Percentiles rank a stretch among this genome's conserved stretches.
Conservation (phyloP, 805 yeast genomes). For the Schwanniomyces vanrijiae region DNA sequence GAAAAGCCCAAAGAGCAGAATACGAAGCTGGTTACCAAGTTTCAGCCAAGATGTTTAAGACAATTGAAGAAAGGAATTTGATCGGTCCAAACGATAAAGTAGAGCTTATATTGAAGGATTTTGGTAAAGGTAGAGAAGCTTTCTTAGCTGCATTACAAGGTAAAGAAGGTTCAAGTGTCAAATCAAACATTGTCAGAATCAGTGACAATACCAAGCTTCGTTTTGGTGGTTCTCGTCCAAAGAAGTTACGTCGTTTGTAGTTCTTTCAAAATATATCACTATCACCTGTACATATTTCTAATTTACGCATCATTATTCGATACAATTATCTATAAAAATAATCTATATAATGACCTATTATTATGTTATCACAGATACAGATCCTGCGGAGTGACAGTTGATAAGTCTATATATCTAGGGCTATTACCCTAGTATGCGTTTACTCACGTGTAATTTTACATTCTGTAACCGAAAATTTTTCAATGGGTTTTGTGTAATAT, state of each 20-base stretch:
- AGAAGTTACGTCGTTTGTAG: slow-evolving; percentile 73
- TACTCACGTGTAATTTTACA: not conserved
- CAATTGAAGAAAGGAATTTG: slow-evolving; percentile 62
- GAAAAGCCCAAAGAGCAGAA: slow-evolving; percentile 86
- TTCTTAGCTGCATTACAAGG: slow-evolving; percentile 83
- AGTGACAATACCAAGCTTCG: slow-evolving; percentile 80
- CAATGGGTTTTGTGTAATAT: slow-evolving; percentile 4
- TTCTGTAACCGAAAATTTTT: slow-evolving; percentile 1
- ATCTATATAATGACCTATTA: too few species aligned
- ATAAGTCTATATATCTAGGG: not conserved
- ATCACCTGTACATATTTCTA: slow-evolving; percentile 1
- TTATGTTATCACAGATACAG: not conserved
- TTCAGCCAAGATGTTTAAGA: slow-evolving; percentile 66
- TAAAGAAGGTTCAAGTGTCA: slow-evolving; percentile 75
- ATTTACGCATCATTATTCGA: not conserved
- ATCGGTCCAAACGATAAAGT: slow-evolving; percentile 55
- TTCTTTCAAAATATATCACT: not conserved
- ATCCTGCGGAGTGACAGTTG: not conserved
- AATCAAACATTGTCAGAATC: slow-evolving; percentile 66
- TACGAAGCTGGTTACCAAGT: slow-evolving; percentile 93
- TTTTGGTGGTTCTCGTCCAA: slow-evolving; percentile 91
- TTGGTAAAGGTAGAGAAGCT: slow-evolving; percentile 88
- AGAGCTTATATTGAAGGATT: slow-evolving; percentile 77
- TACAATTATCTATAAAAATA: not conserved
- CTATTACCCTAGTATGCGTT: not conserved